Percentiles rank a stretch among this genome's conserved stretches.
These are phyloP conservation scores for Dendrobium officinale DNA, from an alignment of 106 monocot genomes.

Conservation along the genomic window DNA sequence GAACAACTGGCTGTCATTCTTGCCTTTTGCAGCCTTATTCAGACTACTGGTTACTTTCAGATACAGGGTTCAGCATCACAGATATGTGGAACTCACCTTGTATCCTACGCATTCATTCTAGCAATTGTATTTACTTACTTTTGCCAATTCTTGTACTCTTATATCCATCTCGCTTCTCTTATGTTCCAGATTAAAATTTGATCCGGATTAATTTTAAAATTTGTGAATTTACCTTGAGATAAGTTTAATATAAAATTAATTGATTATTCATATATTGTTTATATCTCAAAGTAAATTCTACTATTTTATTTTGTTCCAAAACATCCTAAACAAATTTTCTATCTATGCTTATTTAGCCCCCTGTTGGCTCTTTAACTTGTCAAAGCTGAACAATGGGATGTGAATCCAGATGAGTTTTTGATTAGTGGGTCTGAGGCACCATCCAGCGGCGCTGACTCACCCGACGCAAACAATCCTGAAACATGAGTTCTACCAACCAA, in stretches of 20 bases:
- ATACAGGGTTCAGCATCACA: conserved; percentile 49
- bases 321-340: too few relatives aligned
- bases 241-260: too few relatives aligned
- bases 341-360: background rate
- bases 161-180: background rate
- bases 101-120: conserved; percentile 33
- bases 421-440: conserved; percentile 15
- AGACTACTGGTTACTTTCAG: conserved; percentile 66
- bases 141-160: background rate
- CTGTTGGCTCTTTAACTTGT: conserved; percentile 5
- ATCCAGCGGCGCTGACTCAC: conserved; percentile 7
- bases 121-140: background rate
- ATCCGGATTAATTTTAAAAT: too few relatives aligned
- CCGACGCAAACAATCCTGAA: background rate
- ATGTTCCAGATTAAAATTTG: too few relatives aligned
- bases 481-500: background rate
- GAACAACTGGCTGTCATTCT: too few relatives aligned
- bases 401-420: conserved; percentile 35
- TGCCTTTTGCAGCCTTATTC: conserved; percentile 49
- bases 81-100: conserved; percentile 56
- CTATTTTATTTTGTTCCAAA: too few relatives aligned
- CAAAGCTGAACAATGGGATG: conserved; percentile 60
- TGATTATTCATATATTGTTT: too few relatives aligned
- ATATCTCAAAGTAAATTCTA: too few relatives aligned
- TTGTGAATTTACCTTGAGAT: too few relatives aligned